Percentiles rank a stretch among this genome's conserved stretches.
Evolutionary conservation across 2,329 filamentous ascomycete species (phyloP).

Genomic region (Epichloe coenophiala): DNA sequence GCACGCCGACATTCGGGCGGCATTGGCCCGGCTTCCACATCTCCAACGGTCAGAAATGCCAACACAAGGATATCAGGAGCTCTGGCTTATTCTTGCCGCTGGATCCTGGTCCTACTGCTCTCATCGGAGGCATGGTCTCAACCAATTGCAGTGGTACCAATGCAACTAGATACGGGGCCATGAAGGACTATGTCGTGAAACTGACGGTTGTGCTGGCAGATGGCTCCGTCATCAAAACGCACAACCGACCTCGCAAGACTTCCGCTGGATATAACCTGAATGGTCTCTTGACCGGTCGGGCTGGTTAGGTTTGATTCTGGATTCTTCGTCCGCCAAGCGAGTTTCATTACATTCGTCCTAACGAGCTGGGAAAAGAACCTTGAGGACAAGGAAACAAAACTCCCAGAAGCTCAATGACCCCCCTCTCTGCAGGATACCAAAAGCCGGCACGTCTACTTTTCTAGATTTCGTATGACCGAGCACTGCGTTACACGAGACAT

Average conservation of each 20-base stretch:
- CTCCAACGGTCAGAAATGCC: not conserved
- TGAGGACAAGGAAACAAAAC: too few species aligned
- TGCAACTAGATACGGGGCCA: constrained; percentile 54
- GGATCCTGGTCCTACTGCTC: constrained; percentile 50
- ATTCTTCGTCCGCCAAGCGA: too few species aligned
- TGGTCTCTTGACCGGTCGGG: constrained; percentile 43
- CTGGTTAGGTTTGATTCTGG: too few species aligned
- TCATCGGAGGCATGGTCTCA: constrained; percentile 47
- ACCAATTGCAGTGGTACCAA: constrained; percentile 54
- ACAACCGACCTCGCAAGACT: constrained; percentile 51
- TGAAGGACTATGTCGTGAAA: constrained; percentile 65
- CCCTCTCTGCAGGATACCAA: too few species aligned
- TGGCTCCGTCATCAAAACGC: constrained; percentile 52
- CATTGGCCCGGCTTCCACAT: not conserved
- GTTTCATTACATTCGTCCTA: too few species aligned
- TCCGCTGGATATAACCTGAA: constrained; percentile 56
- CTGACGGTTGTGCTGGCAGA: constrained; percentile 59
- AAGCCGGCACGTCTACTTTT: too few species aligned
- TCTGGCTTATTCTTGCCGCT: constrained; percentile 55
- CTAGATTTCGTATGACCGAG: too few species aligned
- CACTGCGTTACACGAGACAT: too few species aligned
- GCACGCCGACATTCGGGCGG: not conserved
- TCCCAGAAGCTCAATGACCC: too few species aligned
- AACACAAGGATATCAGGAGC: constrained; percentile 34
- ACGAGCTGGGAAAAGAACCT: too few species aligned